These are phyloP conservation scores for Hypoxylon sp. DNA, from an alignment of 2,329 filamentous ascomycete species.

Conservation along the genomic window DNA sequence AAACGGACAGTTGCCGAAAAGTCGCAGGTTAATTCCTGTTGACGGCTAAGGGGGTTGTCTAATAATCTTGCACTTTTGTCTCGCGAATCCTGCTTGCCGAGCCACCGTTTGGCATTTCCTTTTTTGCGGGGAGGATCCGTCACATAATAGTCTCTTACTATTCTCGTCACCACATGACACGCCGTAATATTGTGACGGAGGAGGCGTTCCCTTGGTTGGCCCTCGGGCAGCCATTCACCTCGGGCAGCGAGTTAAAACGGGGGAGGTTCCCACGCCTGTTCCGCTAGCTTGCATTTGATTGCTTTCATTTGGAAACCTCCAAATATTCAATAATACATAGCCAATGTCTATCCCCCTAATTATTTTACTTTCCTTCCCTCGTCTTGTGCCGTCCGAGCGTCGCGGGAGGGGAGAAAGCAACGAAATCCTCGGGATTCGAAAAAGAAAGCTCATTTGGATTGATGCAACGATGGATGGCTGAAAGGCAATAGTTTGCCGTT, in stretches of 20 bases:
- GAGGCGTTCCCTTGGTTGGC: slow-evolving; percentile 34
- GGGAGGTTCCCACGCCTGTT: slow-evolving; percentile 27
- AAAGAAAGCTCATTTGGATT: slow-evolving; percentile 14
- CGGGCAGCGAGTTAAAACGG: slow-evolving; percentile 39
- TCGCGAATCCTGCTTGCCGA: slow-evolving; percentile 28
- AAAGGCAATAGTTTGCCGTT: slow-evolving; percentile 31
- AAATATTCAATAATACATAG: slow-evolving; percentile 36
- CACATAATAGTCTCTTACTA: slow-evolving; percentile 34
- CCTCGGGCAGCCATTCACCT: slow-evolving; percentile 39
- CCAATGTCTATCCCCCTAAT: slow-evolving; percentile 19
- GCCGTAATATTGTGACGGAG: slow-evolving; percentile 30
- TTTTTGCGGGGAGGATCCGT: slow-evolving; percentile 22
- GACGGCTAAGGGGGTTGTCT: slow-evolving; percentile 22
- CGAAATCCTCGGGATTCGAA: slow-evolving; percentile 40
- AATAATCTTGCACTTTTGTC: slow-evolving; percentile 11
- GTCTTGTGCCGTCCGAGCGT: slow-evolving; percentile 34
- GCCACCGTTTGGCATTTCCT: slow-evolving; percentile 26
- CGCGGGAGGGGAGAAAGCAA: slow-evolving; percentile 12
- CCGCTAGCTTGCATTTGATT: slow-evolving; percentile 39
- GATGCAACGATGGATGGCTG: slow-evolving; percentile 7
- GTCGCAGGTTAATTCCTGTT: slow-evolving; percentile 33
- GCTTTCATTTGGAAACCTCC: slow-evolving; percentile 36
- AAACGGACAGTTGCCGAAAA: slow-evolving; percentile 37
- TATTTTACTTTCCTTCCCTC: slow-evolving; percentile 12
- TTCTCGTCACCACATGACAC: slow-evolving; percentile 31